phyloP scores from a whole-genome alignment of 2,329 filamentous ascomycete genomes.

The Talaromyces sp. region DNA sequence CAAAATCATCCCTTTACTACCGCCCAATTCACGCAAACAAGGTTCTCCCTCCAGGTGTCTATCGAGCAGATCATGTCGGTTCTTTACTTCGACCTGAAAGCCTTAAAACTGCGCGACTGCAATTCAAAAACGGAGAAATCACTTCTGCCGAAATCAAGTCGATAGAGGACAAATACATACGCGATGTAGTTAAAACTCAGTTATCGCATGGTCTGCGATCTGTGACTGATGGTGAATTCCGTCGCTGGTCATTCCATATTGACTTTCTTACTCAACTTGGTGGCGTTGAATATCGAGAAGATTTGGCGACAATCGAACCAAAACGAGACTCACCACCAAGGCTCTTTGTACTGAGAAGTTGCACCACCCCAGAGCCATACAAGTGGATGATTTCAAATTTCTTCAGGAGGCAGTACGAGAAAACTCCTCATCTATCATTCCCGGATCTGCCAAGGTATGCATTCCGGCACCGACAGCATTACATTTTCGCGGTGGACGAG shows the following conservation, averaged over 20 bases:
- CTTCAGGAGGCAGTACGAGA: conserved; percentile 22
- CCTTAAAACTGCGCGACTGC: conserved; percentile 34
- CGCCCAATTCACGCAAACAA: not conserved
- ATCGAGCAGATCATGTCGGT: conserved; percentile 65
- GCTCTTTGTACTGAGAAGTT: not conserved
- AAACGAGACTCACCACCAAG: not conserved
- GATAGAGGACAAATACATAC: conserved; percentile 59
- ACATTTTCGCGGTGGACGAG: not conserved
- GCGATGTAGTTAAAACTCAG: conserved; percentile 60
- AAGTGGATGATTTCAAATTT: not conserved
- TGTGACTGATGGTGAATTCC: conserved; percentile 64
- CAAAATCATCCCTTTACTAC: not conserved
- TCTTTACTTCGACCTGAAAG: conserved; percentile 61
- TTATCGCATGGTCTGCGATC: conserved; percentile 57
- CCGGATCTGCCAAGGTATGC: conserved; percentile 34
- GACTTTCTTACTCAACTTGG: not conserved
- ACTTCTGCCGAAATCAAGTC: conserved; percentile 52
- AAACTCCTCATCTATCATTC: not conserved
- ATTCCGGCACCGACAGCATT: conserved; percentile 40
- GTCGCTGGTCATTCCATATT: conserved; percentile 15
- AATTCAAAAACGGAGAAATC: conserved; percentile 54
- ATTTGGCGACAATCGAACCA: not conserved
- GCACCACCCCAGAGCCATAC: not conserved
- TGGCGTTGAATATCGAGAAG: not conserved
- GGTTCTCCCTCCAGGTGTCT: conserved; percentile 28